Conservation (phyloP, 78 protist species). For the Isochrysis galbana region DNA sequence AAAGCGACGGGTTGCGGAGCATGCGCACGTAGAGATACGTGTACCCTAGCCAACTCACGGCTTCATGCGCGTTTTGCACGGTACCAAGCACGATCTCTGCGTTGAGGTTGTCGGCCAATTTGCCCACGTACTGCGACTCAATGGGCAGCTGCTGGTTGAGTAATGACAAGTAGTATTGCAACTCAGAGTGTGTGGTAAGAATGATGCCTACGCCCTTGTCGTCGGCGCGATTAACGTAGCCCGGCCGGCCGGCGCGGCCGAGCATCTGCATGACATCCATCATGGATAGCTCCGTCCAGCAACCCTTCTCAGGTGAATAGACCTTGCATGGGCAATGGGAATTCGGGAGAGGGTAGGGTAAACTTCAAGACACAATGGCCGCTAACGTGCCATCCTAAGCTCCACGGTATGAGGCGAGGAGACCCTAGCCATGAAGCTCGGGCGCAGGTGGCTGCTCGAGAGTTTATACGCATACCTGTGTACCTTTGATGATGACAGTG, state of each 20-base stretch:
- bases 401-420: no score
- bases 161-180: slow-evolving; percentile 92
- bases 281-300: slow-evolving; percentile 87
- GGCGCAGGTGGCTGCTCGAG: no score
- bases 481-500: slow-evolving; percentile 98
- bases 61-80: slow-evolving; percentile 83
- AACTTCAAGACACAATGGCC: no score
- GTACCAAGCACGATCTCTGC: slow-evolving; percentile 98
- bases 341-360: no score
- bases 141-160: slow-evolving; percentile 97
- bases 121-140: slow-evolving; percentile 87
- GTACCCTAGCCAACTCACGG: slow-evolving; percentile 92
- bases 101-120: slow-evolving; percentile 91
- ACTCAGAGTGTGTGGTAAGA: slow-evolving; percentile 84
- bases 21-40: slow-evolving; percentile 96
- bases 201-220: slow-evolving; percentile 95
- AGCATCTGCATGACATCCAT: slow-evolving; percentile 98
- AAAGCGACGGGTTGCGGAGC: slow-evolving; percentile 89
- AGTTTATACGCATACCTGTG: slow-evolving; percentile 91
- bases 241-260: slow-evolving; percentile 99
- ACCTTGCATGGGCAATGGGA: no score
- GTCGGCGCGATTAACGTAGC: slow-evolving; percentile 70
- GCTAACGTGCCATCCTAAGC: no score
- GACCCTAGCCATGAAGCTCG: no score
- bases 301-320: slow-evolving; percentile 90